These are phyloP conservation scores for Wickerhamiella australiensis DNA, from an alignment of 805 yeast genomes.

Conservation along the genomic window DNA sequence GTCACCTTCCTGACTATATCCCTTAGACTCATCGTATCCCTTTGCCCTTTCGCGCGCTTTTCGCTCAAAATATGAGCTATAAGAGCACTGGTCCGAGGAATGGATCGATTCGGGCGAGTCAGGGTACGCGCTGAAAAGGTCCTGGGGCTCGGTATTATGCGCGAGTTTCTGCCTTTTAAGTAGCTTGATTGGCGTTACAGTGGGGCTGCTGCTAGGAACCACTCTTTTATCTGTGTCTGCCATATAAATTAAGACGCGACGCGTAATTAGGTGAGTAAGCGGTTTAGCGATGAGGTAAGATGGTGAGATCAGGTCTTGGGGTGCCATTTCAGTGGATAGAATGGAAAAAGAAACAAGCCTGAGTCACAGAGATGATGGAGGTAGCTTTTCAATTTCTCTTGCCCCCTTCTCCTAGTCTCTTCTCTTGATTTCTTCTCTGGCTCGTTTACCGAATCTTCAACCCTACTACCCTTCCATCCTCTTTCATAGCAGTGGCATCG, in stretches of 20 bases:
- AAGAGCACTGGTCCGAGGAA: conserved; percentile 6
- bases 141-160: neutral
- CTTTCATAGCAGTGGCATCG: conserved; percentile 61
- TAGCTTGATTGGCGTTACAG: neutral
- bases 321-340: too few relatives aligned
- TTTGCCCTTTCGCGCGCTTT: neutral
- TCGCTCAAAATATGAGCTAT: conserved; percentile 6
- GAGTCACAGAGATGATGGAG: too few relatives aligned
- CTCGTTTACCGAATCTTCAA: conserved; percentile 40
- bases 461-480: conserved; percentile 55
- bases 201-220: conserved; percentile 8
- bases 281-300: too few relatives aligned
- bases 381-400: too few relatives aligned
- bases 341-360: too few relatives aligned
- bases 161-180: neutral
- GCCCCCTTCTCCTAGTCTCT: too few relatives aligned
- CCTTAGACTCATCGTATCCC: too few relatives aligned
- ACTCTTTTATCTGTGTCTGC: neutral
- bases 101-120: conserved; percentile 10
- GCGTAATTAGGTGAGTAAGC: conserved; percentile 1
- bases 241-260: neutral
- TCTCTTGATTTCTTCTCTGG: too few relatives aligned
- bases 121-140: neutral
- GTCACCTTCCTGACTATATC: too few relatives aligned
- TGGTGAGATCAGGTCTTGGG: too few relatives aligned